Base-by-base conservation (phyloP, 305 asterid species). In the Rubia balearica region DNA sequence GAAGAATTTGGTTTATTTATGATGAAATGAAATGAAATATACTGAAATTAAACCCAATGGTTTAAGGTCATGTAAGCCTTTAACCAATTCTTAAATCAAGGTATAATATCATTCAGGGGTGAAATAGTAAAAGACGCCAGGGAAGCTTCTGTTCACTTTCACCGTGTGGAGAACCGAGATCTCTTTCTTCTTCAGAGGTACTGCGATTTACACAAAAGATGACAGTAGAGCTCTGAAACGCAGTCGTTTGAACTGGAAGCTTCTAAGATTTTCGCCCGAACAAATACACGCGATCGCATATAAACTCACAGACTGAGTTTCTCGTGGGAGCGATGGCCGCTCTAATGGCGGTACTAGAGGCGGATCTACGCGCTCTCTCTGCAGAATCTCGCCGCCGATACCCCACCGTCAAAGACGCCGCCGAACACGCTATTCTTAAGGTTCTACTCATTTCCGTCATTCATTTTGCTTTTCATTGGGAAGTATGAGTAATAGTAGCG, bases 351-450 rank as follows among this genome's bases (percentile, higher is more conserved):
- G 95, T 84, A 33, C 67, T 94, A 76, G 99, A 94, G 90, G 85
- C 97, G 76, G 99, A 94, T 91, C 96, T 94, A 59, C 86, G 99
- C 82, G 95, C 97, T 75, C 96, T 94, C 72, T 94, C 99, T 4
- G 82, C 89, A 41, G 99, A 94, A 86, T 88, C 99, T 81, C 99
- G 99, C 81, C 96, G 99, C 78, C 97, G 97, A 71, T 86, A 89
- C 70, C 97, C 99, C 72, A 78, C 95, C 77, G 89, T 94, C 76
- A 94, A 94, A 79, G 99, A 94, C 85, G 99, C 96, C 68, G 99
- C 99, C 21, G 99, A 94, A 72, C 97, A 94, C 77, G 99, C 97
- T 46, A 91, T 91, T 62, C 68, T 94, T 63, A 94, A 94, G 96
- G 99, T 91, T 61, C 5, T 14, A 14, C 69, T 30, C 61, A 30